phyloP scores from a whole-genome alignment of 495 filamentous ascomycete genomes.

The Antarctomyces pellizariae region DNA sequence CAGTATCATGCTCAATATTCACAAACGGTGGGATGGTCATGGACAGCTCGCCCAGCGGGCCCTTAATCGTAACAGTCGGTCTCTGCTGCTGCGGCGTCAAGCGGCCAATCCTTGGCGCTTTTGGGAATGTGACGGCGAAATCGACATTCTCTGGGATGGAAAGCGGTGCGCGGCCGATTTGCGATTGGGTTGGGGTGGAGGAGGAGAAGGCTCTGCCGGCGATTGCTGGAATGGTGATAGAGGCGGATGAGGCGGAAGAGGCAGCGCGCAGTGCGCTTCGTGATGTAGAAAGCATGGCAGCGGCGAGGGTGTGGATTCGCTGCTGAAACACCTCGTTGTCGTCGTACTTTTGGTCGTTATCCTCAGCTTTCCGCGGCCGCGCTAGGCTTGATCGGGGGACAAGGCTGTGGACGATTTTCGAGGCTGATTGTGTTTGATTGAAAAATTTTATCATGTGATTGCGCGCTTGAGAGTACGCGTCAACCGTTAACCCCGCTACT shows the following conservation, averaged over 20 bases:
- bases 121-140: conserved; percentile 38
- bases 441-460: too few relatives aligned
- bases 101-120: conserved; percentile 21
- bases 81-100: conserved; percentile 29
- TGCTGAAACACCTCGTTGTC: background rate
- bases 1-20: conserved; percentile 37
- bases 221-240: conserved; percentile 57
- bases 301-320: background rate
- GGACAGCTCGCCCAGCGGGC: conserved; percentile 53
- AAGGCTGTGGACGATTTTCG: too few relatives aligned
- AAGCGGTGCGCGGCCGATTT: conserved; percentile 63
- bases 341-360: background rate
- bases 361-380: background rate
- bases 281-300: conserved; percentile 25
- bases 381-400: too few relatives aligned
- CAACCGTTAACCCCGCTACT: too few relatives aligned
- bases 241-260: conserved; percentile 25
- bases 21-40: conserved; percentile 50
- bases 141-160: conserved; percentile 67
- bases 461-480: too few relatives aligned
- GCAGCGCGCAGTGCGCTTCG: conserved; percentile 16
- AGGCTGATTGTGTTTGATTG: too few relatives aligned
- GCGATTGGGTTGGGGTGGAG: conserved; percentile 39
- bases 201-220: conserved; percentile 45
- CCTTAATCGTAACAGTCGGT: conserved; percentile 41